These are phyloP conservation scores for Phytophthora constricta DNA, from an alignment of 352 stramenopile species.

Conservation along the genomic window DNA sequence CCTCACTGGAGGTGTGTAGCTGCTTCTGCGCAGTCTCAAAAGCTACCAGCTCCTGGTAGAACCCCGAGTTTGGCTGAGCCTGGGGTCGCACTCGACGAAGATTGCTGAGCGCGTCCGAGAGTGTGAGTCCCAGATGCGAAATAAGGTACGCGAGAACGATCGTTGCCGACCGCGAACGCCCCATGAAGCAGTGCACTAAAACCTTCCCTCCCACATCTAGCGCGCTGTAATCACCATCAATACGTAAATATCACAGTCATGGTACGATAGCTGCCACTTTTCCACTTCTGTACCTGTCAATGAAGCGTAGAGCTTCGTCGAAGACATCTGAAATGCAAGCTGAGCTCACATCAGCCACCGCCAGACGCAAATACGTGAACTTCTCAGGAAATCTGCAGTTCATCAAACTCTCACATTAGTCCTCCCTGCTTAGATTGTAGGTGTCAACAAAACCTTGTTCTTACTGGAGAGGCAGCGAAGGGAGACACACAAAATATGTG, in stretches of 20 bases:
- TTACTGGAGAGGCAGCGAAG: conserved; percentile 49
- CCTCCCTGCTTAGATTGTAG: not conserved
- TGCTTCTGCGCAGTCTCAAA: conserved; percentile 47
- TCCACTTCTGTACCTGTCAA: conserved; percentile 52
- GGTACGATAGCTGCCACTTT: too few species aligned
- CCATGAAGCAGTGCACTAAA: conserved; percentile 82
- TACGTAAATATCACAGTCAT: too few species aligned
- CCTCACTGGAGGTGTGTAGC: too few species aligned
- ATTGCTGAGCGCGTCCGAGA: conserved; percentile 49
- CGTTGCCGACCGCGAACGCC: conserved; percentile 68
- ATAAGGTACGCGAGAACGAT: conserved; percentile 79
- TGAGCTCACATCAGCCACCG: conserved; percentile 51
- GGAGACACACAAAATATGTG: conserved; percentile 69
- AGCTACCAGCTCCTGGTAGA: conserved; percentile 53
- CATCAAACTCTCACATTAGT: too few species aligned
- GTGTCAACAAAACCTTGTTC: conserved; percentile 1
- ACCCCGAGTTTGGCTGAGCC: conserved; percentile 71
- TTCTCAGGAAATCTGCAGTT: conserved; percentile 45
- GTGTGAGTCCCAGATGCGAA: conserved; percentile 33
- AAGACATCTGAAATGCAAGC: conserved; percentile 56
- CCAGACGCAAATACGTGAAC: conserved; percentile 64
- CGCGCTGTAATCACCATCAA: conserved; percentile 33
- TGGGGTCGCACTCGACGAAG: conserved; percentile 60
- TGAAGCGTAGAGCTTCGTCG: conserved; percentile 57
- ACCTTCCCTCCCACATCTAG: conserved; percentile 52